phyloP scores from a whole-genome alignment of 73 alveolate species.

The Stentor coeruleus region DNA sequence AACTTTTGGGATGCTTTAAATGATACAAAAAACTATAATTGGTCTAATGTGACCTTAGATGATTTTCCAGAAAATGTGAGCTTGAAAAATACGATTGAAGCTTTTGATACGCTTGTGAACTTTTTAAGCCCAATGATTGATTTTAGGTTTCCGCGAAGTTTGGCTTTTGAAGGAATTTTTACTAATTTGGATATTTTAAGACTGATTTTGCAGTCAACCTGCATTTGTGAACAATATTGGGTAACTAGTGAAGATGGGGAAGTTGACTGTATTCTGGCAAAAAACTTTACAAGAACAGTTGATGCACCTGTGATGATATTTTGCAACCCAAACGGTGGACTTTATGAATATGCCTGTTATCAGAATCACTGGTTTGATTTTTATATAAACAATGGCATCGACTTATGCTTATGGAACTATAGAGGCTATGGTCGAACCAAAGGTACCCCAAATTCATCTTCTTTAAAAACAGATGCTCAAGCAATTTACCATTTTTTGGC shows the following conservation, averaged over 20 bases:
- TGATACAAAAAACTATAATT: not conserved
- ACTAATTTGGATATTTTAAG: not conserved
- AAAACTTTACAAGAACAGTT: not conserved
- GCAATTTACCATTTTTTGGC: not conserved
- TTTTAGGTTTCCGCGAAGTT: not conserved
- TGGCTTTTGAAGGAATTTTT: not conserved
- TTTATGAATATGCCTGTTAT: slow-evolving; percentile 19
- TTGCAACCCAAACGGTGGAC: slow-evolving; percentile 35
- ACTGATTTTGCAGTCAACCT: not conserved
- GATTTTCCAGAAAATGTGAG: not conserved
- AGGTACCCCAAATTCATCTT: not conserved
- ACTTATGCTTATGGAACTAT: slow-evolving; percentile 16
- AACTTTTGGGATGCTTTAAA: not conserved
- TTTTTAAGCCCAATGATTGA: not conserved
- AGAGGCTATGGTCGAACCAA: slow-evolving; percentile 32
- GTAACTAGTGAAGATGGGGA: slow-evolving; percentile 8
- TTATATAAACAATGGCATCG: not conserved
- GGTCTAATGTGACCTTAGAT: not conserved
- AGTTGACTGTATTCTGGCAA: not conserved
- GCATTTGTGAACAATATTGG: not conserved
- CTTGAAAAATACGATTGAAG: not conserved
- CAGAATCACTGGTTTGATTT: slow-evolving; percentile 19
- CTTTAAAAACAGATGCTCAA: slow-evolving; percentile 5
- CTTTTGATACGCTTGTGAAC: not conserved
- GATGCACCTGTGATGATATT: slow-evolving; percentile 26